Base-by-base conservation (phyloP, 495 filamentous ascomycete species). In the Hypoxylon fuscum region DNA sequence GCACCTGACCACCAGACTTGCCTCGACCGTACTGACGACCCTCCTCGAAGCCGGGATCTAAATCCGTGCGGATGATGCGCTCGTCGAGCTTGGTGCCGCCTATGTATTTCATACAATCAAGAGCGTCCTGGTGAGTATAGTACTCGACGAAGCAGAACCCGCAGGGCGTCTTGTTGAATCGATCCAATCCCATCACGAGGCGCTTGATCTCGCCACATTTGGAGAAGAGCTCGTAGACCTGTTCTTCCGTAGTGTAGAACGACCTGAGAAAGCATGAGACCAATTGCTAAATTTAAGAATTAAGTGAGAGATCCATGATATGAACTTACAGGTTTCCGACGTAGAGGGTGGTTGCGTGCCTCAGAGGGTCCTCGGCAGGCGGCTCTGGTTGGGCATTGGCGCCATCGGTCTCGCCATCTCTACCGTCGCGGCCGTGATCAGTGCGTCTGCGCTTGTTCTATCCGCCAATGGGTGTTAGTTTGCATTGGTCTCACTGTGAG, bases 141-240 rank as follows among this genome's bases (percentile, higher is more conserved):
- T 98, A 98, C 75, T 98, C 95, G 67, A 98, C 95, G 70, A 98
- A 98, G 79, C 95, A 98, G 79, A 98, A 98, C 9, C 95, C 95
- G 76, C 95, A 98, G 3, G 95, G 95, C 12, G 95, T 98, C 77
- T 98, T 98, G 77, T 88, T 90, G 79, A 93, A 95, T 14, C 95
- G 88, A 71, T 98, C 96, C 18, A 98, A 84, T 38, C 95, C 95
- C 95, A 98, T 98, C n/a, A 98, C 89, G 20, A 98, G 83, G 31
- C 95, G 88, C 76, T 97, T 98, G 72, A 98, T 94, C 79, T 97
- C 94, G 55, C 95, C 95, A 72, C 92, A 96, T 85, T 98, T 98
- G 11, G 90, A 83, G 73, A 98, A 98, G 9, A 98, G 88, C 73
- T 97, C 96, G 71, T 98, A 94, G 52, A 98, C 96, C 72, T 98